Evolutionary conservation across 2,329 filamentous ascomycete species (phyloP), one percentile per base, ranked within the genome.

Genomic region (Ambrosiella beaveri): DNA sequence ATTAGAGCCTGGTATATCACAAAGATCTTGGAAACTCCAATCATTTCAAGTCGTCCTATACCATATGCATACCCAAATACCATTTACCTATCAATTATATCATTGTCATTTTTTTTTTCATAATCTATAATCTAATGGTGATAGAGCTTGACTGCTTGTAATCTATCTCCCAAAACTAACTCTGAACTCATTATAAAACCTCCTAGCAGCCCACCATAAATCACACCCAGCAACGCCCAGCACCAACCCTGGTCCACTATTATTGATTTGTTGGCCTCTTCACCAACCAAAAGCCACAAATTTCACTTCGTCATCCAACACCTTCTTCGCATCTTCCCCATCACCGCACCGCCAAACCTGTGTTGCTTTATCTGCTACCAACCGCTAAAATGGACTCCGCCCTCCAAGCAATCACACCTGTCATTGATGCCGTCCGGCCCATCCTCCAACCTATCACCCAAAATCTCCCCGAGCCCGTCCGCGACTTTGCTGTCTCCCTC

Each of bases 401-500:
- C 41, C 57, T 58, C 55, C 56, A 60, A 57, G 59, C 59, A 45
- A 44, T 60, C n/a, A 60, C 47, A 59, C 58, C 62, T 61, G 68
- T 60, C 60, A 85, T 86, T 81, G 82, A 86, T 65, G 66, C 75
- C 63, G 67, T 85, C 60, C 79, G 79, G 66, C 75, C 75, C 56
- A 73, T 74, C 63, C 75, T 88, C 66, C 78, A 78, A 65, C 85
- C 85, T 60, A 76, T 90, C 66, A 87, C 85, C 55, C 77, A 81
- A 65, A 82, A 79, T 67, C 80, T 93, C 55, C 90, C 89, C 17
- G 73, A 74, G 39, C 86, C 86, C 12, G 77, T 95, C 67, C 80
- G 79, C 71, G 79, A 90, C 71, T 74, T 86, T 54, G 85, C 86
- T 66, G 73, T 84, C 65, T 86, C 85, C 63, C 82, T 98, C 68